Evolutionary conservation across 176 grass and related monocot genomes (phyloP), one percentile per base, ranked within the genome.

Genomic region (Puccinellia tenuiflora): DNA sequence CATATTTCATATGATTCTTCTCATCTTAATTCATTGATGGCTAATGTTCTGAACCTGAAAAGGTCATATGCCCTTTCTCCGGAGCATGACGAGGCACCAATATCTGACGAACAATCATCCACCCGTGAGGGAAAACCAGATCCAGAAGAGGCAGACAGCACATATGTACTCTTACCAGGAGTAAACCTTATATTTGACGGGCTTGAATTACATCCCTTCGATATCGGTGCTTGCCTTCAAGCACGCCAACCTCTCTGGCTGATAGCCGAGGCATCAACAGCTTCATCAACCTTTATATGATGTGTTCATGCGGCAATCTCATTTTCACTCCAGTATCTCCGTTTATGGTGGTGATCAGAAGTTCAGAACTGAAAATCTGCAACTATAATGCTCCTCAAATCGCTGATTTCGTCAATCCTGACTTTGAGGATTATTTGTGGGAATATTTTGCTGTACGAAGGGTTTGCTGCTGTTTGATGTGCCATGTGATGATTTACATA

Each of bases 181-280:
- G 85, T 99, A 79, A 99, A 95, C 79, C 78, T 99, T 73, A 88
- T 99, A 84, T 99, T 99, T 81, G 96, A 93, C 56, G 93, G 93
- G 34, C 86, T 79, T 31, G 82, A 90, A 76, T 83, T 96, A 75
- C 87, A 91, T 61, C 90, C 92, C 21, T 99, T 99, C 63, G 93
- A 99, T 83, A 86, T 96, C 1, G 81, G 76, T 80, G 93, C 85
- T 80, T 99, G 92, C 80, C 92, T 99, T 88, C 96, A 99, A 89
- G 93, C 91, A 34, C 89, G 89, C 3, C 96, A 96, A 84, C 96
- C 96, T 64, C 54, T 96, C 54, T 88, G 81, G 79, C 79, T 99
- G 54, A 93, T 99, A 78, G 87, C 96, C 18, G 96, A 99, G 78
- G 93, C 96, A 54, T 93, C 96, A 62, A 70, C 83, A 10, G 83